Conservation (phyloP, 805 yeast genomes). For the Kodamaea restingae region DNA sequence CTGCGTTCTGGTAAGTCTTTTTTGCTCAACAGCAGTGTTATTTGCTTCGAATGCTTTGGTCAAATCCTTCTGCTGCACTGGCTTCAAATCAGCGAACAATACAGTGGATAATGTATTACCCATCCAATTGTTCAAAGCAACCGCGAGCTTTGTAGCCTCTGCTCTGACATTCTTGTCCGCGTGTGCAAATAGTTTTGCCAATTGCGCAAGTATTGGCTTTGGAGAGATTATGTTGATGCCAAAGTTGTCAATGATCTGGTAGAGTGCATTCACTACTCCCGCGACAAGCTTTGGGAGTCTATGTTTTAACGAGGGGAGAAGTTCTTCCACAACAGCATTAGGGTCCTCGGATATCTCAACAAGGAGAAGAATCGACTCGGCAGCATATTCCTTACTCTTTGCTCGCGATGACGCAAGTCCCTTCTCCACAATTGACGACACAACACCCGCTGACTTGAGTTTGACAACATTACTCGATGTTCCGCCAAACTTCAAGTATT, state of each 20-base stretch:
- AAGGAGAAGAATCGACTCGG: slow-evolving; percentile 57
- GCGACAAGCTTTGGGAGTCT: slow-evolving; percentile 76
- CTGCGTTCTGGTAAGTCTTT: slow-evolving; percentile 53
- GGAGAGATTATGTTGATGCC: slow-evolving; percentile 57
- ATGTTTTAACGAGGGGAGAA: slow-evolving; percentile 58
- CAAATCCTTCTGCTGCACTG: slow-evolving; percentile 87
- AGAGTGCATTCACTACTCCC: slow-evolving; percentile 56
- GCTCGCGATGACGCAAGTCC: slow-evolving; percentile 73
- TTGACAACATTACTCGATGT: slow-evolving; percentile 33
- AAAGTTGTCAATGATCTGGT: slow-evolving; percentile 52
- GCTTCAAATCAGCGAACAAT: slow-evolving; percentile 71
- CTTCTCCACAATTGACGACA: slow-evolving; percentile 68
- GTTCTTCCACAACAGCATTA: slow-evolving; percentile 60
- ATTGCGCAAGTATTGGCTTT: slow-evolving; percentile 47
- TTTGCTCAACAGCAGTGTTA: slow-evolving; percentile 43
- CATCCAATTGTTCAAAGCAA: slow-evolving; percentile 70
- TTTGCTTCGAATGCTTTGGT: slow-evolving; percentile 60
- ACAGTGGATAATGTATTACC: slow-evolving; percentile 58
- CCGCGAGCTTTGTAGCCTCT: slow-evolving; percentile 65
- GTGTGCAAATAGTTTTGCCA: slow-evolving; percentile 74
- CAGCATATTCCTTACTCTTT: slow-evolving; percentile 63
- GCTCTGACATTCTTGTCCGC: slow-evolving; percentile 84
- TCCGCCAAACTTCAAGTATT: slow-evolving; percentile 57
- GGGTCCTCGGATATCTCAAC: slow-evolving; percentile 62
- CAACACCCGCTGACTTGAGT: slow-evolving; percentile 39